A percentile compares a stretch with the other conserved stretches of the same genome.
Conservation (phyloP, 169 alveolate species). For the Plasmodium gonderi region DNA sequence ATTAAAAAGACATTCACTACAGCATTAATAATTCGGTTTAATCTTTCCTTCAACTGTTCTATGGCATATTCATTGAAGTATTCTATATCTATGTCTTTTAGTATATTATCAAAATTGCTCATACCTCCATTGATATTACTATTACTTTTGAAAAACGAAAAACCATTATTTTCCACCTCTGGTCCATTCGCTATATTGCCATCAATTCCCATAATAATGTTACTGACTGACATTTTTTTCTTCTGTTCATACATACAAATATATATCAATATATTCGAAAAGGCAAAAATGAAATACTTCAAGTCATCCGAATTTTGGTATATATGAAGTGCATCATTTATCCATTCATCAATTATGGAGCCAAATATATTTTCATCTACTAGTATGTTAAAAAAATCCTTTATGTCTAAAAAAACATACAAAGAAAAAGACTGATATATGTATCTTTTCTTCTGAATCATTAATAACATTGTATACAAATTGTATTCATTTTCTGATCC, state of each 20-base stretch:
- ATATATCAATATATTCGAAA: conserved; percentile 36
- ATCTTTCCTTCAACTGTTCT: neutral
- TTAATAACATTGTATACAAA: neutral
- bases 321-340: conserved; percentile 58
- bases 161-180: neutral
- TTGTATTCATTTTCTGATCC: conserved; percentile 25
- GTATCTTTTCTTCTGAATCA: conserved; percentile 64
- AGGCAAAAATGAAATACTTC: conserved; percentile 50
- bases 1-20: conserved; percentile 46
- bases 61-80: conserved; percentile 29
- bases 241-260: conserved; percentile 35
- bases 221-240: neutral
- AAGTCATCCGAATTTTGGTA: conserved; percentile 68
- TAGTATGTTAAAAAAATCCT: conserved; percentile 26
- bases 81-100: conserved; percentile 18
- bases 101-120: conserved; percentile 20
- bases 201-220: neutral
- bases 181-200: neutral
- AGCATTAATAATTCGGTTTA: conserved; percentile 40
- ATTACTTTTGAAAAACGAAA: conserved; percentile 11
- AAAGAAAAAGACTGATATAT: conserved; percentile 63
- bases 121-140: neutral
- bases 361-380: neutral
- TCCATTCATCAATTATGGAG: conserved; percentile 54
- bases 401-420: conserved; percentile 47